Evolutionary conservation across 345 rosid species (phyloP), one percentile per base, ranked within the genome.

Genomic region (Linum tenue): DNA sequence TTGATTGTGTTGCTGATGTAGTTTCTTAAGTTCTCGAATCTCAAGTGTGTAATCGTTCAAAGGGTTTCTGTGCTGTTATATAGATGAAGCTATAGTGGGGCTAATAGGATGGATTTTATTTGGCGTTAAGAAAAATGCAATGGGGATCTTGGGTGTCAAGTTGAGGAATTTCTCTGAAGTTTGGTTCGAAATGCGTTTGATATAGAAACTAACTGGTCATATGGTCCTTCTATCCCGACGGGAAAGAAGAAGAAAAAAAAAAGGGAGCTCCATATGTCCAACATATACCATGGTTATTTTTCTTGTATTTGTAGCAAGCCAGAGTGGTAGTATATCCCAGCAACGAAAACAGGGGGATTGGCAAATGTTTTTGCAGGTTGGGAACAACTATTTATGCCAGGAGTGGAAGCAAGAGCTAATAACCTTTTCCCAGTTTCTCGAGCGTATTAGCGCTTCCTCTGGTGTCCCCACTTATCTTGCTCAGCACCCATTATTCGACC

Each of bases 391-490:
- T 79, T 73, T 94, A 62, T 86, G 95, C 72, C 72, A 83, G 61
- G 96, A 90, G 36, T 94, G 99, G 99, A 94, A 90, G 81, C 99
- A 90, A 75, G 99, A 94, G 75, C 96, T 94, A 55, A 88, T 94
- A 76, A 83, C 95, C 2, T 88, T 94, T 79, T 84, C 96, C 43
- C 76, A 90, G 77, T 90, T 94, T 72, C 96, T 94, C 58, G 91
- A 90, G 72, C 83, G 95, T 78, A 78, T 86, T 51, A 75, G 64
- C 64, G 69, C 75, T 62, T 74, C 87, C 68, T 69, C 81, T 60
- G 43, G 69, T 60, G 78, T 53, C 48, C 91, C 82, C 37, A 84
- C 99, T 12, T 94, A 94, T 81, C 96, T 94, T 73, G 97, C 97
- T 5, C 97, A 94, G 78, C 99, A 94, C 75, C 95, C 82, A 36